Percentiles rank a stretch among this genome's conserved stretches.
These are phyloP conservation scores for Handroanthus guayacan DNA, from an alignment of 257 asterid genomes.

Conservation along the genomic window DNA sequence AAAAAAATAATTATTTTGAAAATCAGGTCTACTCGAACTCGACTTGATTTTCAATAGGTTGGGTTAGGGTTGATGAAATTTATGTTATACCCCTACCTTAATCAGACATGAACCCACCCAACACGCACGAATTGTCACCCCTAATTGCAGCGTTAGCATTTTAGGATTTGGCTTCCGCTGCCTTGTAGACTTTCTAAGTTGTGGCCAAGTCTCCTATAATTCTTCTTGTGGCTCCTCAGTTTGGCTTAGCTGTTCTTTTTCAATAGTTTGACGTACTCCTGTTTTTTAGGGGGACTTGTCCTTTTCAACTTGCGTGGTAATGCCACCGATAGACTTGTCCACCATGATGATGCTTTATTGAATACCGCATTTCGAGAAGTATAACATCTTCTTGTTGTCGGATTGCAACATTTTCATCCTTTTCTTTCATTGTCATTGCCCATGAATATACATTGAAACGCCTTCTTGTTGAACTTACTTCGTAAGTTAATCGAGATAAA, in stretches of 20 bases:
- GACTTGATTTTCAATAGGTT: no score
- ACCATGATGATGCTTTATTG: conserved; percentile 26
- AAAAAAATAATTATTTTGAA: no score
- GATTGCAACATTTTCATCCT: conserved; percentile 18
- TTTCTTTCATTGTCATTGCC: conserved; percentile 17
- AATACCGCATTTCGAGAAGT: conserved; percentile 20
- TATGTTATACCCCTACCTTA: no score
- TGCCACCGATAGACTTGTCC: neutral
- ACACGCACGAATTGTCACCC: no score
- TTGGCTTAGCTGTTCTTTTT: neutral
- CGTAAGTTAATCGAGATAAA: conserved; percentile 1
- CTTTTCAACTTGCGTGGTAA: neutral
- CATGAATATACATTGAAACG: neutral
- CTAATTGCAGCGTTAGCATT: conserved; percentile 6
- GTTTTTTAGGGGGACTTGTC: neutral
- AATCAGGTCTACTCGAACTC: no score
- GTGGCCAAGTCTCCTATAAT: neutral
- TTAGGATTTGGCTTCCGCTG: conserved; percentile 17
- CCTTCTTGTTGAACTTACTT: conserved; percentile 20
- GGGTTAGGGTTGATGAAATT: no score
- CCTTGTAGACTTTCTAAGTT: conserved; percentile 24
- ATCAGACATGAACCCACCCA: no score
- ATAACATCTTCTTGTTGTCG: conserved; percentile 1
- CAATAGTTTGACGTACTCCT: neutral
- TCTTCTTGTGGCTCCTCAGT: neutral